A percentile compares a stretch with the other conserved stretches of the same genome.
Conservation (phyloP, 345 rosid species). For the Corymbia maculata region DNA sequence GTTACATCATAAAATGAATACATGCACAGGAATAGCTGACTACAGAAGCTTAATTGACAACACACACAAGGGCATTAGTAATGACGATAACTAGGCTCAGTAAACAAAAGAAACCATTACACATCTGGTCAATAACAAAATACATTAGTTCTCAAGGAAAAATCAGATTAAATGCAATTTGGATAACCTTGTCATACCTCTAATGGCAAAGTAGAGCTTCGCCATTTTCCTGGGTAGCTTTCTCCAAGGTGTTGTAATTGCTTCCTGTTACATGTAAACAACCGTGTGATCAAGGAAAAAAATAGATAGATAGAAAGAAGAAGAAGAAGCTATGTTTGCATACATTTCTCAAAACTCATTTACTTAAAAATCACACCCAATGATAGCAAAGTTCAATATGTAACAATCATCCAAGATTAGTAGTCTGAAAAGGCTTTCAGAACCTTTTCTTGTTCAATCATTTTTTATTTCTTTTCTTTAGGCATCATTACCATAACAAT, state of each 20-base stretch:
- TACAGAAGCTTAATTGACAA: not conserved
- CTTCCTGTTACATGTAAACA: constrained; percentile 40
- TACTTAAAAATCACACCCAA: not conserved
- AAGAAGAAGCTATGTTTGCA: not conserved
- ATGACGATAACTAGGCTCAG: not conserved
- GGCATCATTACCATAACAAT: not conserved
- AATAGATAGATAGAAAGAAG: not conserved
- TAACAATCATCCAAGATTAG: not conserved
- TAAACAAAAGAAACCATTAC: not conserved
- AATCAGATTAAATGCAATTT: not conserved
- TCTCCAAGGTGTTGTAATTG: constrained; percentile 76
- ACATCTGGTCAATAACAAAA: not conserved
- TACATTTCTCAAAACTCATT: not conserved
- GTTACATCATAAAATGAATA: not conserved
- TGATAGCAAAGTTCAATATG: not conserved
- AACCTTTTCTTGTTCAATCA: not conserved
- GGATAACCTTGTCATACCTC: constrained; percentile 37
- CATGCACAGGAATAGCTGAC: not conserved
- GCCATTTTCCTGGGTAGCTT: constrained; percentile 55
- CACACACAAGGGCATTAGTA: not conserved
- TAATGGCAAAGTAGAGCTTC: constrained; percentile 80
- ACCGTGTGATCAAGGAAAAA: not conserved
- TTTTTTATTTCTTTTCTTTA: not conserved
- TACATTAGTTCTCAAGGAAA: not conserved
- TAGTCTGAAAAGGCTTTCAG: not conserved